Percentiles rank a stretch among this genome's conserved stretches.
Evolutionary conservation across 257 asterid species (phyloP).

Genomic region (Leonotis leonurus): DNA sequence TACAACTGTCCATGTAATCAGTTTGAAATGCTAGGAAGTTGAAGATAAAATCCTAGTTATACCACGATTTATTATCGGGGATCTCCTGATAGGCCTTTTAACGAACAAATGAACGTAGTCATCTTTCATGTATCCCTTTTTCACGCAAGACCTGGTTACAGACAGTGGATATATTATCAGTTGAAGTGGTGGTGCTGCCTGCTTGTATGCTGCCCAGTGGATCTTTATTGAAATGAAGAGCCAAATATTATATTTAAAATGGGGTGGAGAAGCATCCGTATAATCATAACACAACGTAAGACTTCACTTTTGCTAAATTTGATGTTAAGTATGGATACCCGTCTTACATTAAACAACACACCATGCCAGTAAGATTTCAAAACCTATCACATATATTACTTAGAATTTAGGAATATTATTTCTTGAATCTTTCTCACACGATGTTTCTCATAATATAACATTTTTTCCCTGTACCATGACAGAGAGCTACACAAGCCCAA

Average conservation of each 20-base stretch:
- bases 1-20: neutral
- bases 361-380: neutral
- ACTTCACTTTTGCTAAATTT: neutral
- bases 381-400: neutral
- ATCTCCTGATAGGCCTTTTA: slow-evolving; percentile 75
- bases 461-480: neutral
- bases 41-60: slow-evolving; percentile 9
- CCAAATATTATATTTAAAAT: neutral
- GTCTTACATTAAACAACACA: neutral
- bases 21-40: slow-evolving; percentile 10
- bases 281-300: neutral
- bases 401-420: too few species aligned
- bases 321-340: neutral
- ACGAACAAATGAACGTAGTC: slow-evolving; percentile 75
- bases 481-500: neutral
- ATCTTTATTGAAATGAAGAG: neutral
- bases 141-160: slow-evolving; percentile 72
- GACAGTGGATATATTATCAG: slow-evolving; percentile 7
- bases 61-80: slow-evolving; percentile 97
- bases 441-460: neutral
- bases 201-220: neutral
- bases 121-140: slow-evolving; percentile 84
- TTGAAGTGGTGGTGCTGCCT: neutral
- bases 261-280: neutral
- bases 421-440: neutral